Evolutionary conservation across 176 grass and related monocot genomes (phyloP).

Genomic region (Neostapfia colusana): DNA sequence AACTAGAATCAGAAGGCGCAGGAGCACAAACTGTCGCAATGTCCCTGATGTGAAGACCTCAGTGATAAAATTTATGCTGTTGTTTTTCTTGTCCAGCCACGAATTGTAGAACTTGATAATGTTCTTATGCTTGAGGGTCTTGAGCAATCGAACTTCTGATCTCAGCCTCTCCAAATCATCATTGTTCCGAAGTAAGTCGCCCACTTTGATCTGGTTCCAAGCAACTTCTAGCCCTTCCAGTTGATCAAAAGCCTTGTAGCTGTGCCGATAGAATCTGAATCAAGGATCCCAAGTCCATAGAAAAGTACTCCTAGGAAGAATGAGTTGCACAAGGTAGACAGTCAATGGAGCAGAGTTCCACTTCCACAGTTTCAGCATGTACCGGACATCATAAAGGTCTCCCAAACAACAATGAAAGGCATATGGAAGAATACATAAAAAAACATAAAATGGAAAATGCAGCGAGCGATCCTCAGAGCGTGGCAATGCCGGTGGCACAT

Average conservation of each 20-base stretch:
- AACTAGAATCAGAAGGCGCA: slow-evolving; percentile 8
- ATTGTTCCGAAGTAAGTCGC: slow-evolving; percentile 52
- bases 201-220: slow-evolving; percentile 79
- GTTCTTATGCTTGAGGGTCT: slow-evolving; percentile 83
- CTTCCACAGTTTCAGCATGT: neutral
- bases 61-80: slow-evolving; percentile 76
- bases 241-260: slow-evolving; percentile 82
- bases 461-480: too few relatives aligned
- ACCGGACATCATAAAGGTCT: neutral
- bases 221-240: slow-evolving; percentile 84
- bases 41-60: slow-evolving; percentile 86
- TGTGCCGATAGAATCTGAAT: slow-evolving; percentile 39
- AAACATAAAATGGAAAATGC: too few relatives aligned
- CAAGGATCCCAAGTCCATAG: slow-evolving; percentile 45
- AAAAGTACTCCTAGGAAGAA: neutral
- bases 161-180: slow-evolving; percentile 69
- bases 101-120: slow-evolving; percentile 87
- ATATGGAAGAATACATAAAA: neutral
- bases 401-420: neutral
- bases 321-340: neutral
- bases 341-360: neutral
- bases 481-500: too few relatives aligned
- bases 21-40: slow-evolving; percentile 61
- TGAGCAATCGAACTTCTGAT: slow-evolving; percentile 76
- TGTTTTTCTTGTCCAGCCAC: slow-evolving; percentile 64